Base-by-base conservation (phyloP, 2,329 filamentous ascomycete species). In the Aspergillus sergii region DNA sequence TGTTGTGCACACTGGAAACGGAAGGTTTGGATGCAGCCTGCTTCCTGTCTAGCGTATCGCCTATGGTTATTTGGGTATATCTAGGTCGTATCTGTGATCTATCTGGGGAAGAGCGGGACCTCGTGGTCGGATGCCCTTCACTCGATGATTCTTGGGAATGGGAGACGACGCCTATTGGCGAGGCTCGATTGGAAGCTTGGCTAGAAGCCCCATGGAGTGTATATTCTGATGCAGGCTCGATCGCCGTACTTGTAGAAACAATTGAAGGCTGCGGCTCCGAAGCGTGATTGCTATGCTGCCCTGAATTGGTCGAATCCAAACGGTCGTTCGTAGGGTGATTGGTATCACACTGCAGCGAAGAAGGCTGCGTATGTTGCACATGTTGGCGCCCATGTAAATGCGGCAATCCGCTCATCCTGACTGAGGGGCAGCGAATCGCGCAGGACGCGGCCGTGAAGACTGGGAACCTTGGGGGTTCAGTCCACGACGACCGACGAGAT, bases 311-410 rank as follows among this genome's bases (percentile, higher is more conserved):
- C 16, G 28, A 51, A 34, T 12, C 28, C 28, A 21, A 51, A 6
- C 10, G 28, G 19, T 51, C 16, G 19, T 34, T 51, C 14, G 32
- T n/a, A 46, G 11, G 58, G 50, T 67, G 62, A 57, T 66, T 59
- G 51, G 65, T 60, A 64, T 69, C 64, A 54, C 69, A 58, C 51
- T 65, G 71, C 56, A 69, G 58, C 32, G 69, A 68, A 12, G 66
- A 58, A 36, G 67, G 57, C 28, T 68, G 65, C 19, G 68, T 58
- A 11, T 59, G 66, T 53, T 69, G 70, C 58, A 68, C 63, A 53
- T 65, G 65, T 57, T 69, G 66, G 30, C 63, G 56, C 34, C 62
- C 59, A 62, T 68, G 65, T 39, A 64, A 26, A 28, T 58, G 60
- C 58, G 61, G 58, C 53, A 60, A 60, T 60, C 59, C 58, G 57